Evolutionary conservation across 2,329 filamentous ascomycete genomes (phyloP).

Genomic region (Drechslerella stenobrocha): DNA sequence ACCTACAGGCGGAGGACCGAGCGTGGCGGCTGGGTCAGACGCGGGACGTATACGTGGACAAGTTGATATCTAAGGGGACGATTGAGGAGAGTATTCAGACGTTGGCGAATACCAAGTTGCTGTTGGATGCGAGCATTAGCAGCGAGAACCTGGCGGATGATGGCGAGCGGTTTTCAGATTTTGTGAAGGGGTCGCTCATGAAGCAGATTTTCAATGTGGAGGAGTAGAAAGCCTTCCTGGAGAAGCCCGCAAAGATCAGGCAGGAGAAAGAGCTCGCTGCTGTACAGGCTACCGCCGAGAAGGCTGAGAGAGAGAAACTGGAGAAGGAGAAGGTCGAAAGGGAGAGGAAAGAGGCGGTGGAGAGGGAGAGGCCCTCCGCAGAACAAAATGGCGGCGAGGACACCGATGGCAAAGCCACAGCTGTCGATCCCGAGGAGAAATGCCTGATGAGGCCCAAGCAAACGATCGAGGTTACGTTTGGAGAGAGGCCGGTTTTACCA

Average conservation of each 20-base stretch:
- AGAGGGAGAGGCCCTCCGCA: too few species aligned
- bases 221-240: conserved; percentile 28
- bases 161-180: conserved; percentile 54
- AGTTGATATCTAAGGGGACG: conserved; percentile 76
- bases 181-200: conserved; percentile 30
- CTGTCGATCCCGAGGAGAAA: too few species aligned
- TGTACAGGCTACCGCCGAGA: not conserved
- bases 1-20: conserved; percentile 96
- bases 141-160: conserved; percentile 62
- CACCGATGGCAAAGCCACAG: too few species aligned
- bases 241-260: conserved; percentile 2
- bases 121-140: conserved; percentile 75
- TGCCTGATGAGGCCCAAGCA: too few species aligned
- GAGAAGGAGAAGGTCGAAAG: not conserved
- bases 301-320: too few species aligned
- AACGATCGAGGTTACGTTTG: not conserved
- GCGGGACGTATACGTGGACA: conserved; percentile 83
- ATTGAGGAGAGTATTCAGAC: conserved; percentile 93
- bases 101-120: conserved; percentile 88
- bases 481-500: not conserved
- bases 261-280: not conserved
- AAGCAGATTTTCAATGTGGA: conserved; percentile 44
- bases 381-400: too few species aligned
- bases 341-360: not conserved
- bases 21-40: conserved; percentile 93